Conservation (phyloP, 768 basidiomycete species). For the Rhodotorula taiwanensis region DNA sequence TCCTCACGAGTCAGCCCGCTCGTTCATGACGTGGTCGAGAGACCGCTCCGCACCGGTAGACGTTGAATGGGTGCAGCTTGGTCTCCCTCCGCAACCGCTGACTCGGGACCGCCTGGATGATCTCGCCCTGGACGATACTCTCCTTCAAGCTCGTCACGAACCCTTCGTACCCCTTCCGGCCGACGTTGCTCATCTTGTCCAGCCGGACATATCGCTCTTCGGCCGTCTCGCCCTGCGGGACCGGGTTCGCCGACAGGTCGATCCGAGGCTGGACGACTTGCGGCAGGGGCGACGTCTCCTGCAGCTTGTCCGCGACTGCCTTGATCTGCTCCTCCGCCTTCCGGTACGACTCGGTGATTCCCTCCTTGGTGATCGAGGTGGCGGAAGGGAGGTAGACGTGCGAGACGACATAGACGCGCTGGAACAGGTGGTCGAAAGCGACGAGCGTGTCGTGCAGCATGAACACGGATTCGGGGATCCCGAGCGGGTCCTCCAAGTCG, state of each 20-base stretch:
- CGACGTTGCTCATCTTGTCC: conserved; percentile 68
- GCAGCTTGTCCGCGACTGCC: conserved; percentile 25
- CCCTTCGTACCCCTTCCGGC: conserved; percentile 79
- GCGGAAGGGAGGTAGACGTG: conserved; percentile 75
- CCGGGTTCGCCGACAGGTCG: conserved; percentile 46
- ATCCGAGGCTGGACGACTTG: conserved; percentile 50
- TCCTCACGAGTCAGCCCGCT: not conserved
- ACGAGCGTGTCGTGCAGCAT: conserved; percentile 94
- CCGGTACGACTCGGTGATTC: conserved; percentile 16
- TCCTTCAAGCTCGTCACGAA: conserved; percentile 90
- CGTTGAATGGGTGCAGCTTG: conserved; percentile 89
- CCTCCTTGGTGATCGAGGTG: not conserved
- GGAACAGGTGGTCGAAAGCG: conserved; percentile 94
- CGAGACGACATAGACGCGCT: conserved; percentile 88
- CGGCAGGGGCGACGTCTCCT: conserved; percentile 23
- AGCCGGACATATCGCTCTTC: conserved; percentile 1
- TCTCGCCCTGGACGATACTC: conserved; percentile 91
- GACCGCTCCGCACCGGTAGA: conserved; percentile 55
- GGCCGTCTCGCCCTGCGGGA: conserved; percentile 37
- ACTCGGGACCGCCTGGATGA: conserved; percentile 97
- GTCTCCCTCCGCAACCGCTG: conserved; percentile 83
- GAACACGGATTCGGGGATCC: conserved; percentile 91
- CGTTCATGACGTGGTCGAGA: not conserved
- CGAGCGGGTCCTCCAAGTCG: conserved; percentile 64
- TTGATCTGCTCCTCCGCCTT: conserved; percentile 27